Evolutionary conservation across 1,284 basidiomycete genomes (phyloP).

Genomic region (Ceratobasidium sp.): DNA sequence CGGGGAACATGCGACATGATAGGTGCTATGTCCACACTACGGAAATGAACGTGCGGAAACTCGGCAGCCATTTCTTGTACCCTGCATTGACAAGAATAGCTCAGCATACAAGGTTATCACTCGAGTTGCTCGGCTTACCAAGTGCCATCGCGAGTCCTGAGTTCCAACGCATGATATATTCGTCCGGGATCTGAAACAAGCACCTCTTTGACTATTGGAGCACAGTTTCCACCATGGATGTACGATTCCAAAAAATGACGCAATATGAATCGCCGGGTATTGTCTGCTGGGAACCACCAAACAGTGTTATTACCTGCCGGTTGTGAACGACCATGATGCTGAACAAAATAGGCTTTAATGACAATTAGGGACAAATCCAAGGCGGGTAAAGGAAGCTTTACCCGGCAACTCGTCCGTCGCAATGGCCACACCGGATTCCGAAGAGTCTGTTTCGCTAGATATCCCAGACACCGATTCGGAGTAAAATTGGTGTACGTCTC

Average conservation of each 20-base stretch:
- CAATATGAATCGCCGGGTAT: slow-evolving; percentile 15
- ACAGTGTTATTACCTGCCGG: slow-evolving; percentile 1
- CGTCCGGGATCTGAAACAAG: not conserved
- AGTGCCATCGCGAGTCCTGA: slow-evolving; percentile 6
- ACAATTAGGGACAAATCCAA: not conserved
- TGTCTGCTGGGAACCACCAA: slow-evolving; percentile 32
- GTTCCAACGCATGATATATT: not conserved
- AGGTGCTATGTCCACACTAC: slow-evolving; percentile 22
- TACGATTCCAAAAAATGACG: slow-evolving; percentile 16
- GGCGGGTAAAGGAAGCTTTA: not conserved
- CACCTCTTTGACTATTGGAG: slow-evolving; percentile 1
- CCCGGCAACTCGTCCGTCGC: slow-evolving; percentile 24
- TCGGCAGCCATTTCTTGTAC: slow-evolving; percentile 32
- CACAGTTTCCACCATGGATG: slow-evolving; percentile 1
- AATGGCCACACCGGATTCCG: slow-evolving; percentile 11
- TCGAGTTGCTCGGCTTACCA: not conserved
- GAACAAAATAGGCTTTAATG: slow-evolving; percentile 7
- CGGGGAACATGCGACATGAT: slow-evolving; percentile 16
- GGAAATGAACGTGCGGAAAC: slow-evolving; percentile 8
- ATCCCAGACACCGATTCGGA: slow-evolving; percentile 30
- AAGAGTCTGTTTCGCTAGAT: slow-evolving; percentile 16
- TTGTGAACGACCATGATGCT: slow-evolving; percentile 1
- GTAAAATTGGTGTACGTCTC: not conserved
- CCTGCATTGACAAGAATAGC: not conserved
- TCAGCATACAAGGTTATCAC: not conserved